These are phyloP conservation scores for Solidago caesia DNA, from an alignment of 129 eudicot species.

Conservation along the genomic window DNA sequence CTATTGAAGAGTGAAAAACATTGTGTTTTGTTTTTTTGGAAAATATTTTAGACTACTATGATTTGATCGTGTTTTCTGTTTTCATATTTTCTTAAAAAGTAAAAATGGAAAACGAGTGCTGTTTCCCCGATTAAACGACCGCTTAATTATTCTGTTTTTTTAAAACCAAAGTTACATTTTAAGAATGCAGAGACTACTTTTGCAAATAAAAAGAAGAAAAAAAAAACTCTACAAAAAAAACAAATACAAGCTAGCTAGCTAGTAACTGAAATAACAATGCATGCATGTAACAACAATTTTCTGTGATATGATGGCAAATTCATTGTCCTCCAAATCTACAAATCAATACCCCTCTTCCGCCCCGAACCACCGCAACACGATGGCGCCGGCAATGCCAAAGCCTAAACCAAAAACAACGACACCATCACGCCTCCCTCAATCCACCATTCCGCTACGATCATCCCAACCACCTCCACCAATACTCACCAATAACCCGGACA, in stretches of 20 bases:
- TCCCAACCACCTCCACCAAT: background rate
- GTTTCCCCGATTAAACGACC: no score
- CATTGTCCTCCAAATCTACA: background rate
- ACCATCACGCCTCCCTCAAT: constrained; percentile 31
- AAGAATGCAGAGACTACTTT: background rate
- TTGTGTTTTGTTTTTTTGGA: no score
- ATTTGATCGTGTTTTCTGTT: no score
- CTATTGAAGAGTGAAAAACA: no score
- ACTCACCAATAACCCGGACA: constrained; percentile 37
- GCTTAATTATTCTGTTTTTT: no score
- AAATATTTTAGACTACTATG: no score
- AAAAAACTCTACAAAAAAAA: background rate
- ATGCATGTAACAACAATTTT: background rate
- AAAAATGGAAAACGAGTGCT: no score
- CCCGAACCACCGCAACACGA: constrained; percentile 15
- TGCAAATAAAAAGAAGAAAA: background rate
- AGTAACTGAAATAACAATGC: constrained; percentile 16
- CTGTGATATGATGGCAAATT: background rate
- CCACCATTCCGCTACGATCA: constrained; percentile 1
- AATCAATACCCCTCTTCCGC: constrained; percentile 13
- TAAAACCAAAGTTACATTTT: background rate
- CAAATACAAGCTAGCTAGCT: constrained; percentile 4
- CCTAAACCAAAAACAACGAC: constrained; percentile 9
- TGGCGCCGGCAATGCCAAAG: constrained; percentile 6
- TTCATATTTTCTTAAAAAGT: no score